These are phyloP conservation scores for Tolypocladium ophioglossoides DNA, from an alignment of 2,329 filamentous ascomycete species.

Conservation along the genomic window DNA sequence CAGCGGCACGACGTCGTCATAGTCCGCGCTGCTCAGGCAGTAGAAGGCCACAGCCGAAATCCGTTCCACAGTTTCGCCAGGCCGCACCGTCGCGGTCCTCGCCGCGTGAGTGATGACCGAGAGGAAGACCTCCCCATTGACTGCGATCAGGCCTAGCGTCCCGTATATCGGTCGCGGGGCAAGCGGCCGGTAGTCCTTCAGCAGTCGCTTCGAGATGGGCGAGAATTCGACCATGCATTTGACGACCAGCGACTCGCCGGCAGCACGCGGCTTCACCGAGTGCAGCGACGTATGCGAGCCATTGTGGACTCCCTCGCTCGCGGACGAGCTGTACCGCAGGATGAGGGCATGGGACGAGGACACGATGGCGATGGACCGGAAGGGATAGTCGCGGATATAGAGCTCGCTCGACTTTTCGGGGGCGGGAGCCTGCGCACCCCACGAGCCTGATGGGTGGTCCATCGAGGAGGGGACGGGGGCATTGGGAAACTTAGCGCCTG, in stretches of 20 bases:
- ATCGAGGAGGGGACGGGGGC: conserved; percentile 19
- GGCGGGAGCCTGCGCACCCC: conserved; percentile 36
- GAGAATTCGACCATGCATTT: conserved; percentile 86
- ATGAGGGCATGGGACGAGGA: conserved; percentile 72
- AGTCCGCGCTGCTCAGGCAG: conserved; percentile 77
- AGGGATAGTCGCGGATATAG: conserved; percentile 75
- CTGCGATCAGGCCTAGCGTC: conserved; percentile 77
- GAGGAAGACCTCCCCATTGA: conserved; percentile 78
- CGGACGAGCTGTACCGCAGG: conserved; percentile 64
- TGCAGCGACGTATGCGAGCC: conserved; percentile 45
- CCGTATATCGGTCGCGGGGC: conserved; percentile 68
- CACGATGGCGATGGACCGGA: conserved; percentile 78
- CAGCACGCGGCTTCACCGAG: conserved; percentile 31
- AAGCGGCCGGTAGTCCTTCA: conserved; percentile 67
- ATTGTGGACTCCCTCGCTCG: conserved; percentile 48
- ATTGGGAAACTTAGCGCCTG: conserved; percentile 5
- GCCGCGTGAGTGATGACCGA: conserved; percentile 76
- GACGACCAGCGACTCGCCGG: conserved; percentile 34
- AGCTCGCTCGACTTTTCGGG: conserved; percentile 61
- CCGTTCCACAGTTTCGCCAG: conserved; percentile 79
- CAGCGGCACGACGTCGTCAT: conserved; percentile 61
- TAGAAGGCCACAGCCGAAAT: conserved; percentile 87
- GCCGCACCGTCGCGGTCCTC: conserved; percentile 70
- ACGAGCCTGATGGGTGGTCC: conserved; percentile 35
- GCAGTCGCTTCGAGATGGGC: conserved; percentile 49